Evolutionary conservation across 2,329 filamentous ascomycete species (phyloP).

Genomic region (Xylariales sp.): DNA sequence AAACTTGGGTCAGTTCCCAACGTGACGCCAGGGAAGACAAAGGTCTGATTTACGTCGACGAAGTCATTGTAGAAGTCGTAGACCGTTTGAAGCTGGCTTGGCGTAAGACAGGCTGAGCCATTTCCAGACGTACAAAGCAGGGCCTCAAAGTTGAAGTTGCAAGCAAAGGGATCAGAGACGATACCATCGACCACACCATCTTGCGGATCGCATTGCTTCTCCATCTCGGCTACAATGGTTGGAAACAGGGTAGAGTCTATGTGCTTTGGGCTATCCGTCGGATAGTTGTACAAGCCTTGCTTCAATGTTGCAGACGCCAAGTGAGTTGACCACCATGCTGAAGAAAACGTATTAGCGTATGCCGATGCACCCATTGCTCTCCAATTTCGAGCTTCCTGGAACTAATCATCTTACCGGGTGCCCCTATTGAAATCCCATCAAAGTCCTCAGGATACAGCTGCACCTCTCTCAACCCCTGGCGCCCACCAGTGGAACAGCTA

Average conservation of each 20-base stretch:
- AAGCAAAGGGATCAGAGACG: conserved; percentile 35
- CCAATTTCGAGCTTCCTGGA: too few species aligned
- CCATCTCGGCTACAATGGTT: conserved; percentile 34
- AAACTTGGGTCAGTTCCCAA: conserved; percentile 20
- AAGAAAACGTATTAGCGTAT: background rate
- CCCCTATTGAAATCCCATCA: conserved; percentile 51
- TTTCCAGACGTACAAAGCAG: conserved; percentile 28
- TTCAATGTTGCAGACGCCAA: conserved; percentile 32
- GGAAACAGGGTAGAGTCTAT: conserved; percentile 36
- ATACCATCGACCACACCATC: conserved; percentile 39
- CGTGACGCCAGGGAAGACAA: conserved; percentile 22
- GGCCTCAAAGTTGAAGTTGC: conserved; percentile 31
- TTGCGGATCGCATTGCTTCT: conserved; percentile 38
- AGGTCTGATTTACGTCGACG: conserved; percentile 21
- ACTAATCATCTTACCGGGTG: conserved; percentile 31
- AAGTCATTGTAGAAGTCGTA: conserved; percentile 25
- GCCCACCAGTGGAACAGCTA: conserved; percentile 56
- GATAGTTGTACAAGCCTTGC: conserved; percentile 39
- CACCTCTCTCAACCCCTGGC: conserved; percentile 52
- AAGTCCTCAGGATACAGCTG: conserved; percentile 51
- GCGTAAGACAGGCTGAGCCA: conserved; percentile 31
- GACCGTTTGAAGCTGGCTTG: conserved; percentile 32
- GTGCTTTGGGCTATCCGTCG: conserved; percentile 33
- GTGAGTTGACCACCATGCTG: conserved; percentile 44
- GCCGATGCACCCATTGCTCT: background rate